Conservation (phyloP, 345 rosid species). For the Xanthoceras sorbifolium region DNA sequence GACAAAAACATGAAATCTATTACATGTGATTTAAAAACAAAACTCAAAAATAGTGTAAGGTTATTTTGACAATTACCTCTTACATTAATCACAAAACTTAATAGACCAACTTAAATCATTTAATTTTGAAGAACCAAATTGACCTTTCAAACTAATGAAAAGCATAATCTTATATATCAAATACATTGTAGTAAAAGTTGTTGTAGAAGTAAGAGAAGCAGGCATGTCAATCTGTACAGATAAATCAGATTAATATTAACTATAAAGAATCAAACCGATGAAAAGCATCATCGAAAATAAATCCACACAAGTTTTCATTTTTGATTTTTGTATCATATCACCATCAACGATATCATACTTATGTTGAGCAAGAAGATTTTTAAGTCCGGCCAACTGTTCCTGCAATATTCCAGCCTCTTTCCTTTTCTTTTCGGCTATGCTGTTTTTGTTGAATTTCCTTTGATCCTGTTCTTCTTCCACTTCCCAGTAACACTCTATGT, state of each 20-base stretch:
- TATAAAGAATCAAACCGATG: slow-evolving; percentile 11
- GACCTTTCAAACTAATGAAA: not conserved
- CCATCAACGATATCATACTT: not conserved
- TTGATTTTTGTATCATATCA: not conserved
- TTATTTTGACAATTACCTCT: no score
- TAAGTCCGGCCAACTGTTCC: slow-evolving; percentile 39
- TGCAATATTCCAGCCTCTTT: slow-evolving; percentile 69
- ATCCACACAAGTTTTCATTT: slow-evolving; percentile 2
- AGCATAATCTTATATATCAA: not conserved
- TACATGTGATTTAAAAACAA: no score
- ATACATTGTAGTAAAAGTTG: no score
- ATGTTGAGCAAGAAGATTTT: slow-evolving; percentile 20
- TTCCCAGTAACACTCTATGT: slow-evolving; percentile 55
- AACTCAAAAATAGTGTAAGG: no score
- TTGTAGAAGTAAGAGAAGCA: not conserved
- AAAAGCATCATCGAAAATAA: slow-evolving; percentile 9
- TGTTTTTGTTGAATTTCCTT: slow-evolving; percentile 57
- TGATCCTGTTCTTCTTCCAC: slow-evolving; percentile 55
- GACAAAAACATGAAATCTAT: no score
- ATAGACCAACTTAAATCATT: no score
- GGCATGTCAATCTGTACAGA: slow-evolving; percentile 12
- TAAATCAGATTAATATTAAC: not conserved
- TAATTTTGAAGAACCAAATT: not conserved
- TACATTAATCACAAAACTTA: no score
- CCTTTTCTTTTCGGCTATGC: slow-evolving; percentile 60